phyloP scores from a whole-genome alignment of 2,329 filamentous ascomycete genomes.

The Escovopsis weberi region DNA sequence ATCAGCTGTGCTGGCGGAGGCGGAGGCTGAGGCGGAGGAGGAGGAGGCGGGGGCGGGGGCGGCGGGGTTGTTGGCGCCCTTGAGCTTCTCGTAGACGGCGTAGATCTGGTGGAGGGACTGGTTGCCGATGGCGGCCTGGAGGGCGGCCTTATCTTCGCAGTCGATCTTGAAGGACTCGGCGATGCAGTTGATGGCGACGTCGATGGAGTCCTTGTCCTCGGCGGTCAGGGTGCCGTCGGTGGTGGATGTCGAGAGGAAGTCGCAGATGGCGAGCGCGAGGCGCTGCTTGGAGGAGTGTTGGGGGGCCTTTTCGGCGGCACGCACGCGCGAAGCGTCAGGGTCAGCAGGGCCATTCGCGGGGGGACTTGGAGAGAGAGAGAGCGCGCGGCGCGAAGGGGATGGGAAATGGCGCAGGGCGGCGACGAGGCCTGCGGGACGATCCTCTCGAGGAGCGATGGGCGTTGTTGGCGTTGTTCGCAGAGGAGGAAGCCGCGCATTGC shows the following conservation, averaged over 20 bases:
- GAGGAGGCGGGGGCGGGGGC: conserved; percentile 27
- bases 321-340: no score
- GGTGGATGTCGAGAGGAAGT: conserved; percentile 76
- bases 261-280: conserved; percentile 91
- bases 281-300: conserved; percentile 52
- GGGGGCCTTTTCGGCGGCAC: conserved; percentile 19
- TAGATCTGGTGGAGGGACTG: conserved; percentile 88
- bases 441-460: no score
- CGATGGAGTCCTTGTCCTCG: conserved; percentile 86
- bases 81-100: conserved; percentile 90
- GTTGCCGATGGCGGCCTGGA: conserved; percentile 64
- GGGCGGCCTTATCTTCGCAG: conserved; percentile 56
- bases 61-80: conserved; percentile 32
- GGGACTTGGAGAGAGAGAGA: no score
- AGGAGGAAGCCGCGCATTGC: no score
- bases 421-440: no score
- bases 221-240: conserved; percentile 76
- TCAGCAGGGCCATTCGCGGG: no score
- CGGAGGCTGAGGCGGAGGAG: conserved; percentile 18
- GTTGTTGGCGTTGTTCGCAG: no score
- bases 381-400: no score
- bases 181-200: conserved; percentile 90
- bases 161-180: conserved; percentile 92
- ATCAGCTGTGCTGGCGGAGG: conserved; percentile 13
- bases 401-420: no score